Evolutionary conservation across 1,139 yeast genomes (phyloP).

Genomic region (Pneumocystis carinii): DNA sequence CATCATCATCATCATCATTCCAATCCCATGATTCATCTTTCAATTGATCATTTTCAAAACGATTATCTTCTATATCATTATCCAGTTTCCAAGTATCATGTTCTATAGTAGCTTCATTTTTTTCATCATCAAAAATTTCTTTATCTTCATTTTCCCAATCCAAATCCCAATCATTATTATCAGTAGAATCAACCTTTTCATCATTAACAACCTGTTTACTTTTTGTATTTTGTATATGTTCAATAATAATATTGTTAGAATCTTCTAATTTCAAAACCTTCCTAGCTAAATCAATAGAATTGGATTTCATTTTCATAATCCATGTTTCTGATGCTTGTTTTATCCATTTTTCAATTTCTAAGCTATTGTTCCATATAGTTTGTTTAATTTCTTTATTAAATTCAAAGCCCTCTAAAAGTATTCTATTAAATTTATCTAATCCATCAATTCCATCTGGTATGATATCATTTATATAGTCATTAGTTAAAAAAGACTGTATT

Average conservation of each 20-base stretch:
- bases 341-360: slow-evolving; percentile 1
- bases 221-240: not conserved
- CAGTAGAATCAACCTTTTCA: not conserved
- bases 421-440: not conserved
- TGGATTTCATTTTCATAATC: not conserved
- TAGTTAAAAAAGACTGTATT: not conserved
- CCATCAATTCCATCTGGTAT: not conserved
- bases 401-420: not conserved
- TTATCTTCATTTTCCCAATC: not conserved
- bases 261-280: not conserved
- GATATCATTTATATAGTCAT: not conserved
- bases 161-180: not conserved
- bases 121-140: not conserved
- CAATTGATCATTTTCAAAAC: not conserved
- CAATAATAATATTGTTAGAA: not conserved
- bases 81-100: not conserved
- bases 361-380: not conserved
- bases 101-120: not conserved
- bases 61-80: not conserved
- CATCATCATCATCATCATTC: not conserved
- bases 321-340: not conserved
- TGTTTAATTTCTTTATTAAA: not conserved
- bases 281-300: not conserved
- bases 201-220: not conserved
- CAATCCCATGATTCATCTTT: not conserved